phyloP scores from a whole-genome alignment of 345 rosid species.

The Brassica juncea region DNA sequence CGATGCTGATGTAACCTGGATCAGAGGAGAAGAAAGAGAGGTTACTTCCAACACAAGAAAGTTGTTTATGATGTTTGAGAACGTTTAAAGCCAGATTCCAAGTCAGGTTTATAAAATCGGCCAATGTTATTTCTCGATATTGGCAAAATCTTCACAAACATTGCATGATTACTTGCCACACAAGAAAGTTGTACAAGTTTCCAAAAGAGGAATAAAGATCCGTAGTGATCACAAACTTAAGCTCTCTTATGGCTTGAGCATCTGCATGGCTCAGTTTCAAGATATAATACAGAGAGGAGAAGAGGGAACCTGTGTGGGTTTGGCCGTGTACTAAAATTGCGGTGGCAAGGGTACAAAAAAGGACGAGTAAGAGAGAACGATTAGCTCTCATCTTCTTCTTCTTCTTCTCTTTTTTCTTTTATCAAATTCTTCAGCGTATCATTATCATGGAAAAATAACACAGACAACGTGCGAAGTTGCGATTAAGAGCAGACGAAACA shows the following conservation, averaged over 20 bases:
- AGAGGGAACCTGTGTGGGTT: constrained; percentile 46
- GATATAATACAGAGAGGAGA: not conserved
- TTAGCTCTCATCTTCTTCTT: constrained; percentile 12
- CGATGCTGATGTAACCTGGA: constrained; percentile 53
- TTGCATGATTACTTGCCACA: not conserved
- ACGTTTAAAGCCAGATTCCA: not conserved
- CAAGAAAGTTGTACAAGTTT: too few relatives aligned
- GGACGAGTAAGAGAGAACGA: constrained; percentile 12
- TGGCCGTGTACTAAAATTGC: constrained; percentile 40
- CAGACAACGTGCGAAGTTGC: constrained; percentile 4
- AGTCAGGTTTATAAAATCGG: not conserved
- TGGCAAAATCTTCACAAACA: too few relatives aligned
- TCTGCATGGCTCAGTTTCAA: too few relatives aligned
- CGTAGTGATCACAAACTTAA: too few relatives aligned
- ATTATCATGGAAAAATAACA: not conserved
- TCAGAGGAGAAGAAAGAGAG: not conserved
- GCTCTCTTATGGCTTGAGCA: too few relatives aligned
- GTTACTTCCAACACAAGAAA: constrained; percentile 19
- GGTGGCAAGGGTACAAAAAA: constrained; percentile 19
- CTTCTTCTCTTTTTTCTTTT: not conserved
- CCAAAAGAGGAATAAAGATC: too few relatives aligned
- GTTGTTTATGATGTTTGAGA: not conserved
- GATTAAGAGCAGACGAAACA: too few relatives aligned
- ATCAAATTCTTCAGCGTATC: not conserved
- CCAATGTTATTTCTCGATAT: too few relatives aligned